Conservation (phyloP, 2,329 filamentous ascomycete species). For the Scolecobasidium constrictum region DNA sequence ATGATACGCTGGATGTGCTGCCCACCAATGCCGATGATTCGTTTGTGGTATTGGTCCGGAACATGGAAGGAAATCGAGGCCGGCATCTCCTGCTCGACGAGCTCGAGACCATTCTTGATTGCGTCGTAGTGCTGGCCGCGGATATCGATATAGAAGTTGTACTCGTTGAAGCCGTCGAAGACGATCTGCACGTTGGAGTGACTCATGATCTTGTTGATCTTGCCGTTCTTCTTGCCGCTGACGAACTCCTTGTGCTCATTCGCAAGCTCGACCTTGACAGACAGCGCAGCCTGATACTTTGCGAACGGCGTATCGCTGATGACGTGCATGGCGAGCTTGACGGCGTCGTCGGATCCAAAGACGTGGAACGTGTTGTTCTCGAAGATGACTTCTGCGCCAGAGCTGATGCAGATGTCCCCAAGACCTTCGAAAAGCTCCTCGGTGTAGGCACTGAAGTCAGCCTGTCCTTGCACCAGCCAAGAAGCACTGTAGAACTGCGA, state of each 20-base stretch:
- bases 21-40: slow-evolving; percentile 95
- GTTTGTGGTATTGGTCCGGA: slow-evolving; percentile 97
- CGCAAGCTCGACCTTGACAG: slow-evolving; percentile 95
- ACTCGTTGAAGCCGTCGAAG: slow-evolving; percentile 98
- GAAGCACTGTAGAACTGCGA: slow-evolving; percentile 96
- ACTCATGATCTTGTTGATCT: slow-evolving; percentile 99
- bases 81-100: slow-evolving; percentile 98
- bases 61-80: slow-evolving; percentile 99
- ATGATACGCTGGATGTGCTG: slow-evolving; percentile 99
- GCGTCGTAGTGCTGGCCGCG: slow-evolving; percentile 86
- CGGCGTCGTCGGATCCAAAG: slow-evolving; percentile 89
- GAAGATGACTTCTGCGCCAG: slow-evolving; percentile 87
- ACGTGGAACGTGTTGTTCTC: slow-evolving; percentile 91
- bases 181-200: slow-evolving; percentile 99
- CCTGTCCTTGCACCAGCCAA: slow-evolving; percentile 47
- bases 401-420: slow-evolving; percentile 91
- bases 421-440: slow-evolving; percentile 78
- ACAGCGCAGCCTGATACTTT: slow-evolving; percentile 64
- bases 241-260: slow-evolving; percentile 99
- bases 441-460: slow-evolving; percentile 6
- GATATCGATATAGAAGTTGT: slow-evolving; percentile 99
- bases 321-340: slow-evolving; percentile 89
- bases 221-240: slow-evolving; percentile 98
- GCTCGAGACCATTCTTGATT: slow-evolving; percentile 79
- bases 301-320: slow-evolving; percentile 88